These are phyloP conservation scores for Plasmodium vivax DNA, from an alignment of 169 alveolate genomes.

Conservation along the genomic window DNA sequence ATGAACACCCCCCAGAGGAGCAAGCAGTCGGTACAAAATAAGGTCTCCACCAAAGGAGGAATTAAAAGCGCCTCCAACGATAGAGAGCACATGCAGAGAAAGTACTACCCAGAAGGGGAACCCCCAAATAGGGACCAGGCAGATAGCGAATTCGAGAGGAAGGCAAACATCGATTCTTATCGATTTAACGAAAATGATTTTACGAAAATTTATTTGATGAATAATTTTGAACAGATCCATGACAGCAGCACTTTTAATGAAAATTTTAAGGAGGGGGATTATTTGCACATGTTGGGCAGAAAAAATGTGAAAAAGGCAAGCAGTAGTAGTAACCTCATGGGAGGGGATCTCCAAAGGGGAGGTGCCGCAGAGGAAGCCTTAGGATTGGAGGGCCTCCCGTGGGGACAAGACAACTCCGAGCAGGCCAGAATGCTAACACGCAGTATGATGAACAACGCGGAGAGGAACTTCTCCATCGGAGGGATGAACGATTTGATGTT, in stretches of 20 bases:
- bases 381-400: neutral
- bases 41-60: neutral
- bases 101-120: neutral
- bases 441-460: neutral
- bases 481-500: neutral
- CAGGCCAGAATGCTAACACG: neutral
- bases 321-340: neutral
- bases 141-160: neutral
- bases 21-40: neutral
- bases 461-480: neutral
- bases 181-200: constrained; percentile 6
- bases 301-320: neutral
- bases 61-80: neutral
- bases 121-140: neutral
- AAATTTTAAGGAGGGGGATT: constrained; percentile 5
- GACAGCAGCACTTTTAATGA: constrained; percentile 1
- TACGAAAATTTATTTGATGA: neutral
- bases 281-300: constrained; percentile 3
- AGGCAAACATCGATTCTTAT: neutral
- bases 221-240: neutral
- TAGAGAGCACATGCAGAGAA: neutral
- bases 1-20: neutral
- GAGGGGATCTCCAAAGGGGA: neutral
- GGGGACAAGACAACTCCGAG: neutral
- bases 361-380: neutral